Base-by-base conservation (phyloP, 2,329 filamentous ascomycete species). In the Diaporthe caulivora region DNA sequence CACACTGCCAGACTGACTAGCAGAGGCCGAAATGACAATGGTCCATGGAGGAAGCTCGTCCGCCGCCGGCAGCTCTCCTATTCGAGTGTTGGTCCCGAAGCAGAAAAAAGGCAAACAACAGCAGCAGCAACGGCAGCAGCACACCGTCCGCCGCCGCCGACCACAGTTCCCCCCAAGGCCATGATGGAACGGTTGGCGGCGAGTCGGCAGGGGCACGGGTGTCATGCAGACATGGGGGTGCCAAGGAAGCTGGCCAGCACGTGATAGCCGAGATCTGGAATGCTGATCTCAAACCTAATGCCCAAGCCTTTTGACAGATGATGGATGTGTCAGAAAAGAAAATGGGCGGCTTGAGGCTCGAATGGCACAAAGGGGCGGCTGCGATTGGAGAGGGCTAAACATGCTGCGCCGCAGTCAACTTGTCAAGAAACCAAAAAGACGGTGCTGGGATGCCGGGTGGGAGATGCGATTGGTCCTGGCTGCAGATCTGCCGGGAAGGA, bases 401-500 rank as follows among this genome's bases (percentile, higher is more conserved):
- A 40, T 47, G 68, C 68, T 70, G 42, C 47, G 54, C 29, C 68
- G 54, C 68, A 70, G 44, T 40, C 57, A 47, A 71, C 71, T 60
- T 73, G 71, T 71, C 71, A 75, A 73, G 34, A 44, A 47, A 42
- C 67, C 37, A 34, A 26, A 29, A 55, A 57, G 57, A 49, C 55
- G 73, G 58, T 65, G 62, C 62, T 51, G 62, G 62, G 62, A 60
- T 57, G 67, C 47, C 54, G 26, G 65, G 47, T 62, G 69, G 21
- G 26, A 73, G 58, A 73, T 75, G 73, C 67, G 71, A 75, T 75
- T 75, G 73, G 73, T n/a, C 37, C 65, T 68, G 58, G 53, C 71
- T 68, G 71, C 73, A 75, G 73, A 75, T 75, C 73, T 75, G 71
- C 73, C 73, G 73, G 73, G 73, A 73, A 69, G 65, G 72, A 71